Evolutionary conservation across 257 asterid genomes (phyloP).

Genomic region (Plantago ovata): DNA sequence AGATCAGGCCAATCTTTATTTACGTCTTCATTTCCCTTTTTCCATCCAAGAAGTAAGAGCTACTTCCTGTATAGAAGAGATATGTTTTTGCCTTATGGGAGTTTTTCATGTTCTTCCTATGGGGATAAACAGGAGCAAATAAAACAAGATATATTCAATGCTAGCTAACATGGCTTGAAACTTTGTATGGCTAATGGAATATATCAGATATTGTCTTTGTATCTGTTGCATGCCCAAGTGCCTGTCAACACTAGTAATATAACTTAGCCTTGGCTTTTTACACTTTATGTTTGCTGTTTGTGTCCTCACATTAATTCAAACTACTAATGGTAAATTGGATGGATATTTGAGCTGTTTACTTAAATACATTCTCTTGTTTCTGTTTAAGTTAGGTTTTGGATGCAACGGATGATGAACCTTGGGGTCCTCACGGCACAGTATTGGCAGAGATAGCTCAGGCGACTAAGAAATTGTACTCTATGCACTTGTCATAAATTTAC

Average conservation of each 20-base stretch:
- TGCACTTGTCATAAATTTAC: constrained; percentile 13
- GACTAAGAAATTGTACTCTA: constrained; percentile 75
- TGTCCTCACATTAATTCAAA: too few relatives aligned
- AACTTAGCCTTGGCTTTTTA: too few relatives aligned
- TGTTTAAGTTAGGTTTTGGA: constrained; percentile 62
- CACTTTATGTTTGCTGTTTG: too few relatives aligned
- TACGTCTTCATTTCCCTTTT: neutral
- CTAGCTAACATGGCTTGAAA: too few relatives aligned
- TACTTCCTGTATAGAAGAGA: neutral
- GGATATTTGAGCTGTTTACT: neutral
- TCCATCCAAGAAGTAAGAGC: neutral
- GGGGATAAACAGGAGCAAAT: too few relatives aligned
- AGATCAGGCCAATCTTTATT: neutral
- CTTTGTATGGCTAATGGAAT: too few relatives aligned
- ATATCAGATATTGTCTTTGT: too few relatives aligned
- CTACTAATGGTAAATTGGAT: neutral
- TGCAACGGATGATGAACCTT: constrained; percentile 95
- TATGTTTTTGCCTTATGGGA: too few relatives aligned
- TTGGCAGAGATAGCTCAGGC: constrained; percentile 93
- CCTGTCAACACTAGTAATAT: too few relatives aligned
- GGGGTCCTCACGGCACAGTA: constrained; percentile 99
- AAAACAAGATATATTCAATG: too few relatives aligned
- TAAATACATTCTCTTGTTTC: constrained; percentile 6
- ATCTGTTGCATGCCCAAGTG: too few relatives aligned
- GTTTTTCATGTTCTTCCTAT: too few relatives aligned